A percentile compares a stretch with the other conserved stretches of the same genome.
Evolutionary conservation across 2,329 filamentous ascomycete species (phyloP).

Genomic region (Aspergillus ochraceus): DNA sequence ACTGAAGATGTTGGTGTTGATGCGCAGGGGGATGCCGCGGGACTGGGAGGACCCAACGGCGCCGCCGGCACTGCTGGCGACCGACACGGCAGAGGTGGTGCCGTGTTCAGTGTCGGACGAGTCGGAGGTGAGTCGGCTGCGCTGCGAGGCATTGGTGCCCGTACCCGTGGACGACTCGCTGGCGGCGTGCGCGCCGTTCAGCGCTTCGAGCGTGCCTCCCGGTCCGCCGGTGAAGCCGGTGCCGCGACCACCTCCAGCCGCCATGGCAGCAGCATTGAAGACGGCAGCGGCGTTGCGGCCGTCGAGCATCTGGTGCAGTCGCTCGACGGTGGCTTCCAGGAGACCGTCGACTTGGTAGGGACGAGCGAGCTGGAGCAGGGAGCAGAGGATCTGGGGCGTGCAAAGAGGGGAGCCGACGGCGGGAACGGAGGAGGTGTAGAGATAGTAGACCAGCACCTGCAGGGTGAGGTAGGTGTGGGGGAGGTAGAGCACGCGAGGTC

Average conservation of each 20-base stretch:
- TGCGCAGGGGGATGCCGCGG: slow-evolving; percentile 38
- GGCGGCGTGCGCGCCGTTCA: slow-evolving; percentile 36
- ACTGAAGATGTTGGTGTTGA: slow-evolving; percentile 39
- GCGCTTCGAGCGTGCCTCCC: slow-evolving; percentile 44
- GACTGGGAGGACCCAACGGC: slow-evolving; percentile 17
- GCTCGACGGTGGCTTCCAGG: slow-evolving; percentile 87
- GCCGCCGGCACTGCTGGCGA: slow-evolving; percentile 28
- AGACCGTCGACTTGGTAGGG: slow-evolving; percentile 93
- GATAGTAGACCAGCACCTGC: slow-evolving; percentile 84
- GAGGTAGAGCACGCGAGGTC: slow-evolving; percentile 85
- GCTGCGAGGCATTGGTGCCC: slow-evolving; percentile 24
- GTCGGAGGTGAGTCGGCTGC: slow-evolving; percentile 36
- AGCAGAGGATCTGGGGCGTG: slow-evolving; percentile 93
- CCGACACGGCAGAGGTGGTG: slow-evolving; percentile 23
- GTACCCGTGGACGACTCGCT: slow-evolving; percentile 23
- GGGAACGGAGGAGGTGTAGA: slow-evolving; percentile 90
- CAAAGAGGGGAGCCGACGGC: slow-evolving; percentile 73
- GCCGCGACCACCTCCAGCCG: slow-evolving; percentile 84
- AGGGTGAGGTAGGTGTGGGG: slow-evolving; percentile 89
- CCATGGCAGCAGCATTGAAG: slow-evolving; percentile 98
- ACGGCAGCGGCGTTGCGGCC: slow-evolving; percentile 93
- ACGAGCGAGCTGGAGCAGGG: slow-evolving; percentile 85
- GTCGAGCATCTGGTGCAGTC: slow-evolving; percentile 84
- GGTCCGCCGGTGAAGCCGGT: slow-evolving; percentile 67
- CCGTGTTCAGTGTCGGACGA: slow-evolving; percentile 43